phyloP scores from a whole-genome alignment of 2,329 filamentous ascomycete species.

The Aspergillus arachidicola region DNA sequence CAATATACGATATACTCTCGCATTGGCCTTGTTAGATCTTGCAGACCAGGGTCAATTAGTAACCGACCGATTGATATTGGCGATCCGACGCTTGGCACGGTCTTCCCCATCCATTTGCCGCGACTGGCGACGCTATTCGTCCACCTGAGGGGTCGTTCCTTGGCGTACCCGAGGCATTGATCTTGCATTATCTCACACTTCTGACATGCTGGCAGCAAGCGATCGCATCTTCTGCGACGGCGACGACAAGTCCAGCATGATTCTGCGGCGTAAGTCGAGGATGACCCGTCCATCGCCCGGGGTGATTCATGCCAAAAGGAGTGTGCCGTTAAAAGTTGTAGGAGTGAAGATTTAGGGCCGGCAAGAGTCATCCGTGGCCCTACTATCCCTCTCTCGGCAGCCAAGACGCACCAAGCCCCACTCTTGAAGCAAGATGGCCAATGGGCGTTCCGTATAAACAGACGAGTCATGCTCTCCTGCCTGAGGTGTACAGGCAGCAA shows the following conservation, averaged over 20 bases:
- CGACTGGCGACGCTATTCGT: constrained; percentile 18
- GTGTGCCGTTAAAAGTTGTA: too few relatives aligned
- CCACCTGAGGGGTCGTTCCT: constrained; percentile 16
- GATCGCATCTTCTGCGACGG: constrained; percentile 19
- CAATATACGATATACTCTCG: background rate
- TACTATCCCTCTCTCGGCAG: too few relatives aligned
- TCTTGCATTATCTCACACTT: constrained; percentile 10
- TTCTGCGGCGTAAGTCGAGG: background rate
- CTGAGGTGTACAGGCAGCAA: background rate
- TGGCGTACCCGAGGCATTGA: constrained; percentile 16
- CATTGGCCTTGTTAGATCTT: background rate
- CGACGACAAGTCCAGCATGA: constrained; percentile 21
- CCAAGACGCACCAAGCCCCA: too few relatives aligned
- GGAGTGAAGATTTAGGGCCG: background rate
- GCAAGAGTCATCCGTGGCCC: background rate
- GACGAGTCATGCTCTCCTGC: too few relatives aligned
- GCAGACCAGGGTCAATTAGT: background rate
- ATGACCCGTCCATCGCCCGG: background rate
- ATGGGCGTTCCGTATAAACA: background rate
- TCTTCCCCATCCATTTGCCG: constrained; percentile 16
- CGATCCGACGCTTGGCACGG: constrained; percentile 5
- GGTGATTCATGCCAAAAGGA: background rate
- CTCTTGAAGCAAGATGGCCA: background rate
- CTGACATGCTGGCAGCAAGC: constrained; percentile 12
- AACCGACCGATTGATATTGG: background rate